phyloP scores from a whole-genome alignment of 169 alveolate species.

The Babesia bigemina region DNA sequence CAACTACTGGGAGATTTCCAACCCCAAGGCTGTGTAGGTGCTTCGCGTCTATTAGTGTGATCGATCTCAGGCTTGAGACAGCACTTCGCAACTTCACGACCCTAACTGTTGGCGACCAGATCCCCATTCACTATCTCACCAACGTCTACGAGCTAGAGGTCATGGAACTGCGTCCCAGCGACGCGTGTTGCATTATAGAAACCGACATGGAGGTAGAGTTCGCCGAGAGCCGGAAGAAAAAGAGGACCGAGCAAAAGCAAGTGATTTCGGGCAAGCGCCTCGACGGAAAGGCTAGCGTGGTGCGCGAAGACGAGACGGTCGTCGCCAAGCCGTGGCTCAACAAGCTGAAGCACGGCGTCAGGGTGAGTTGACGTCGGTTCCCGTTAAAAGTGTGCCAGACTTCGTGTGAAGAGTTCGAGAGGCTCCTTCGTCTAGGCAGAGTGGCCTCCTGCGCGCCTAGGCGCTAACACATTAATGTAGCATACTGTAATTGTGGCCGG shows the following conservation, averaged over 20 bases:
- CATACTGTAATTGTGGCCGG: background rate
- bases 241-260: background rate
- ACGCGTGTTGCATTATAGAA: constrained; percentile 91
- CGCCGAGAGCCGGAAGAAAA: constrained; percentile 62
- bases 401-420: constrained; percentile 75
- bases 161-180: constrained; percentile 88
- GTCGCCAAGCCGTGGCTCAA: constrained; percentile 72
- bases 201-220: constrained; percentile 94
- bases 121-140: constrained; percentile 86
- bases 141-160: constrained; percentile 87
- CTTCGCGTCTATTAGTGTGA: background rate
- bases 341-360: constrained; percentile 72
- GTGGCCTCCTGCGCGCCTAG: constrained; percentile 76
- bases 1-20: constrained; percentile 91
- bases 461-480: constrained; percentile 27
- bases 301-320: constrained; percentile 8
- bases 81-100: constrained; percentile 90
- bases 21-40: constrained; percentile 91
- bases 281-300: constrained; percentile 54
- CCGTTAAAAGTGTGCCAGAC: constrained; percentile 56
- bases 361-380: constrained; percentile 50
- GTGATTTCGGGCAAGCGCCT: constrained; percentile 45
- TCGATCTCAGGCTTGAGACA: constrained; percentile 79
- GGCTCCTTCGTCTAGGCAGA: constrained; percentile 71
- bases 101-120: constrained; percentile 90